Base-by-base conservation (phyloP, 495 filamentous ascomycete genomes). In the Geopyxis carbonaria region DNA sequence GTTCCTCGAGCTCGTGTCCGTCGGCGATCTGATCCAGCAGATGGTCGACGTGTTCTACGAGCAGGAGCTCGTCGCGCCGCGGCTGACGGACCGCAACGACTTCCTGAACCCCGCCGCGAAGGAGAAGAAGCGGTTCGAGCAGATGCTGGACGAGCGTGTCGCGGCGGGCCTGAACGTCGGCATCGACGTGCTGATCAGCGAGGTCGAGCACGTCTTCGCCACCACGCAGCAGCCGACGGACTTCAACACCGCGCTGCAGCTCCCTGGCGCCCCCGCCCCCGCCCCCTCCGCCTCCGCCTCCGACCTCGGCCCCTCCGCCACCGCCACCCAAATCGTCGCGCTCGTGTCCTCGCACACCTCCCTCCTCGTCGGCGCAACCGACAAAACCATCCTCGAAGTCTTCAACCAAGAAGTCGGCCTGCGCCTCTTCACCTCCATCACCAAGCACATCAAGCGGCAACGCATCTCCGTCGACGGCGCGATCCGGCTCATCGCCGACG, bases 11-110 rank as follows among this genome's bases (percentile, higher is more conserved):
- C 70, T 99, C 37, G 91, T 95, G 52, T 95, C 95, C 55, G 85
- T 99, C 2, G 91, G 91, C 36, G 91, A 99, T 59, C 69, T 99
- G 13, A 99, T 99, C 45, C 78, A 91, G 34, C 91, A 99, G 54
- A 99, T 99, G 91, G 71, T 99, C 40, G 91, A 99, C 51, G 85
- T 99, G 14, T 99, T 99, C 60, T 99, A 92, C 58, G 80, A 91
- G 57, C 86, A 93, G 55, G 87, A 95, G 57, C 68, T 99, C 23
- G 76, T 83, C 4, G 73, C 72, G 0, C 68, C 73, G 2, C 80
- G 80, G 45, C 73, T 99, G 35, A 78, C 78, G 9, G 87, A 99
- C 51, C 73, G 79, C 16, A 86, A 91, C 48, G 89, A 99, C 58
- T 99, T 95, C 52, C 61, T 99, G 23, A 81, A 89, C 51, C 83